Percentiles rank a stretch among this genome's conserved stretches.
Conservation (phyloP, 805 yeast genomes). For the Metschnikowia anglica region DNA sequence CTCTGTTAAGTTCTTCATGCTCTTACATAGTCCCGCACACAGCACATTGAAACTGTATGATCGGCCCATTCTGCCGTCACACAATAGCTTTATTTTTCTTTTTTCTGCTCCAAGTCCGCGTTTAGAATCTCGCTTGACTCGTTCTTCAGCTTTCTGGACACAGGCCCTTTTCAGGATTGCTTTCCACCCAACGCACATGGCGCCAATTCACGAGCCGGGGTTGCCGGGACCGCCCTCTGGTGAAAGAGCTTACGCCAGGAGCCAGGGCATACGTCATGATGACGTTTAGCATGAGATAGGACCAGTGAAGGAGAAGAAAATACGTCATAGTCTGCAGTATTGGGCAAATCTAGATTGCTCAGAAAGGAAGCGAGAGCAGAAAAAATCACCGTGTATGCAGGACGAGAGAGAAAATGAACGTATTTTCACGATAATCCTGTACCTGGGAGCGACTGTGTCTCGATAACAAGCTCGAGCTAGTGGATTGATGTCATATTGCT, state of each 20-base stretch:
- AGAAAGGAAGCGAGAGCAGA: neutral
- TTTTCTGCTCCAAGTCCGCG: too few species aligned
- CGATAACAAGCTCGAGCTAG: neutral
- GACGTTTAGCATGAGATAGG: conserved; percentile 3
- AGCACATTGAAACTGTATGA: neutral
- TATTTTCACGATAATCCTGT: too few species aligned
- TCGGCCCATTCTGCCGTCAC: conserved; percentile 3
- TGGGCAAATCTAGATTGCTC: conserved; percentile 11
- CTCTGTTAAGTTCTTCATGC: conserved; percentile 3
- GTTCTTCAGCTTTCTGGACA: neutral
- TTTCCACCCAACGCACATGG: neutral
- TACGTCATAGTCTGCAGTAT: conserved; percentile 7
- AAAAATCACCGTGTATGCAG: too few species aligned
- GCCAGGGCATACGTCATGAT: conserved; percentile 11
- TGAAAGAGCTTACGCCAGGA: neutral
- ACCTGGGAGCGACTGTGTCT: too few species aligned
- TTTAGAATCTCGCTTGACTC: too few species aligned
- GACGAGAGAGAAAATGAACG: too few species aligned
- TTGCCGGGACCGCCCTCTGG: too few species aligned
- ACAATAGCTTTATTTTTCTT: too few species aligned
- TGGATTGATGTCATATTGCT: conserved; percentile 9
- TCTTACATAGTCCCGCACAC: conserved; percentile 6
- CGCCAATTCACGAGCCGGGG: neutral
- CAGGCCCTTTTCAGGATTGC: neutral
- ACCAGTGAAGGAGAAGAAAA: neutral